Percentiles rank a stretch among this genome's conserved stretches.
Conservation (phyloP, 179 eudicot genomes). For the Sideroxylon spinosum region DNA sequence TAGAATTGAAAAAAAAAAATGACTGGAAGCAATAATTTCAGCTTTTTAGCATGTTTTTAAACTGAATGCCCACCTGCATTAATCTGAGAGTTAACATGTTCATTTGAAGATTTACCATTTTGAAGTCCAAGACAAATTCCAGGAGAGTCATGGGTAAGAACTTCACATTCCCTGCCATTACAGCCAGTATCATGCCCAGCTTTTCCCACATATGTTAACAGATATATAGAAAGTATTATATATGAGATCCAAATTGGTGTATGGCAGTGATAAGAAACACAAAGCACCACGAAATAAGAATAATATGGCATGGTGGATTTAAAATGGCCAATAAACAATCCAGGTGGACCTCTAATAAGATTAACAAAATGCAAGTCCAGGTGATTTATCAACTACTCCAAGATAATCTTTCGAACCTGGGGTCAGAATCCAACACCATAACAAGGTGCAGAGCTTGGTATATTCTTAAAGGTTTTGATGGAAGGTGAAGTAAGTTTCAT, state of each 20-base stretch:
- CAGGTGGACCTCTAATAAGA: not conserved
- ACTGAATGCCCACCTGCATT: conserved; percentile 26
- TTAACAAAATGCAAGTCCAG: not conserved
- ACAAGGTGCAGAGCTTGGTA: not conserved
- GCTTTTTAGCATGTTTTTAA: conserved; percentile 2
- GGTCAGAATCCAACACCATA: not conserved
- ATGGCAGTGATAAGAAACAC: not conserved
- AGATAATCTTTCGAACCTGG: not conserved
- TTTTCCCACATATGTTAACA: not conserved
- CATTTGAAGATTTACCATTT: conserved; percentile 21
- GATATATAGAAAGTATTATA: not conserved
- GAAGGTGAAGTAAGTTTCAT: not conserved
- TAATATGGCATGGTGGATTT: not conserved
- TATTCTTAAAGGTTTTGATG: not conserved
- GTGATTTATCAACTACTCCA: not conserved
- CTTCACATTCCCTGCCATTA: conserved; percentile 39
- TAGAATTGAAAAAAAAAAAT: conserved; percentile 5
- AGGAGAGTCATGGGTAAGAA: conserved; percentile 20
- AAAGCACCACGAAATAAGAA: not conserved
- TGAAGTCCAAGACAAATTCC: conserved; percentile 24
- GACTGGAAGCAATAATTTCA: not conserved
- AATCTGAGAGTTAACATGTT: conserved; percentile 23
- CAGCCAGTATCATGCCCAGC: conserved; percentile 20
- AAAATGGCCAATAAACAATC: not conserved
- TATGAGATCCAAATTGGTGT: not conserved